Conservation (phyloP, 108 stramenopile genomes). For the Fragilariopsis cylindrus region DNA sequence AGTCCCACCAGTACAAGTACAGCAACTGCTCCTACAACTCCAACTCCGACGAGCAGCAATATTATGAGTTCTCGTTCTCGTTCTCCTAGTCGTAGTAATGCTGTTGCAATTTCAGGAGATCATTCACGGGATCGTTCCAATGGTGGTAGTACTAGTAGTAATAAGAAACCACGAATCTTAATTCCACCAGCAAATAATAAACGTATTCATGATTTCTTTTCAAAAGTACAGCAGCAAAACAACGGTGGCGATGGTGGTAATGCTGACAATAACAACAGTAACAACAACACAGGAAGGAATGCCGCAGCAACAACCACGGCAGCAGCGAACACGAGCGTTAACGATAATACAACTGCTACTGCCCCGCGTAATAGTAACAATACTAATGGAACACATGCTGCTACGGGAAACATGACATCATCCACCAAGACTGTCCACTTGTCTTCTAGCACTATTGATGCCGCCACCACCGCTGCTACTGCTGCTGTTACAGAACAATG, state of each 20-base stretch:
- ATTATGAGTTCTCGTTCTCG: background rate
- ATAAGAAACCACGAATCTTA: background rate
- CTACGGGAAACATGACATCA: too few relatives aligned
- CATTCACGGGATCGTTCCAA: constrained; percentile 39
- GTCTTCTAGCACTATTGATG: background rate
- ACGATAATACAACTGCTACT: background rate
- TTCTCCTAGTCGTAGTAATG: background rate
- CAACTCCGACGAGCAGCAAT: background rate
- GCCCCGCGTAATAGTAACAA: too few relatives aligned
- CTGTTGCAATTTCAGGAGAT: background rate
- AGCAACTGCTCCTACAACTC: background rate
- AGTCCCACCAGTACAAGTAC: background rate
- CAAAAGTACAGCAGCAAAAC: background rate
- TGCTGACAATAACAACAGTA: background rate
- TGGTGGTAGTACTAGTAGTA: constrained; percentile 8
- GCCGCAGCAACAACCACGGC: background rate
- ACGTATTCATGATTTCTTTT: constrained; percentile 40
- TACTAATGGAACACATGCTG: too few relatives aligned
- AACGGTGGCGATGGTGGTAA: background rate
- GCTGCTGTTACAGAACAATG: constrained; percentile 11
- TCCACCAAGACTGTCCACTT: too few relatives aligned
- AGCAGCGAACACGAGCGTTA: background rate
- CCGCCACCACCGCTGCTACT: background rate
- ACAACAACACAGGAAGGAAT: too few relatives aligned
- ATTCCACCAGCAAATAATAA: constrained; percentile 38